phyloP scores from a whole-genome alignment of 306 rosid species.

The Cucurbita argyrosperma region DNA sequence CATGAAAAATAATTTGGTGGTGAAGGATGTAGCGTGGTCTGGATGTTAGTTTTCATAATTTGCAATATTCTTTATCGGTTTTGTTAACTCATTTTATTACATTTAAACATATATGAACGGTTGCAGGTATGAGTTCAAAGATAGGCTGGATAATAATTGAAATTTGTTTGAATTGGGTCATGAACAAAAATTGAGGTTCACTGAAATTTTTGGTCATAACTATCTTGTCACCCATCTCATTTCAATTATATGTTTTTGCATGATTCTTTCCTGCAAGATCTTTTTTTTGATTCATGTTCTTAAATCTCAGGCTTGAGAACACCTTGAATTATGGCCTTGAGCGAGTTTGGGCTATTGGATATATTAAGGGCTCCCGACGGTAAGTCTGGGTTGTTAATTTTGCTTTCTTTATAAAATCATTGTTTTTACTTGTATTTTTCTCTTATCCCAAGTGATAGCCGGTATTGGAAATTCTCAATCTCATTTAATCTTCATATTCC shows the following conservation, averaged over 20 bases:
- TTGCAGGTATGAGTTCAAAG: too few relatives aligned
- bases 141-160: neutral
- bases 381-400: slow-evolving; percentile 18
- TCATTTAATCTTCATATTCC: neutral
- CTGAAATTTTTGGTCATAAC: neutral
- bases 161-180: neutral
- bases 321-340: slow-evolving; percentile 95
- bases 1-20: neutral
- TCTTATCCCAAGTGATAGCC: neutral
- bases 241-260: neutral
- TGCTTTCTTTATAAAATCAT: neutral
- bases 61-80: neutral
- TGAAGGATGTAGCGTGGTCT: neutral
- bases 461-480: neutral
- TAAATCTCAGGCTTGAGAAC: slow-evolving; percentile 79
- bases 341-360: slow-evolving; percentile 98
- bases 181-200: neutral
- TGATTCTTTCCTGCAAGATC: neutral
- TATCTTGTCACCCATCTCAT: neutral
- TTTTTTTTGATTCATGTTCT: neutral
- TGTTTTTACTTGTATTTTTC: neutral
- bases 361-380: slow-evolving; percentile 90
- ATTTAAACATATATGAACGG: neutral
- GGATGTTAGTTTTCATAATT: neutral
- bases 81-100: neutral